These are phyloP conservation scores for Prunus yedoensis DNA, from an alignment of 331 rosid genomes.

Conservation along the genomic window DNA sequence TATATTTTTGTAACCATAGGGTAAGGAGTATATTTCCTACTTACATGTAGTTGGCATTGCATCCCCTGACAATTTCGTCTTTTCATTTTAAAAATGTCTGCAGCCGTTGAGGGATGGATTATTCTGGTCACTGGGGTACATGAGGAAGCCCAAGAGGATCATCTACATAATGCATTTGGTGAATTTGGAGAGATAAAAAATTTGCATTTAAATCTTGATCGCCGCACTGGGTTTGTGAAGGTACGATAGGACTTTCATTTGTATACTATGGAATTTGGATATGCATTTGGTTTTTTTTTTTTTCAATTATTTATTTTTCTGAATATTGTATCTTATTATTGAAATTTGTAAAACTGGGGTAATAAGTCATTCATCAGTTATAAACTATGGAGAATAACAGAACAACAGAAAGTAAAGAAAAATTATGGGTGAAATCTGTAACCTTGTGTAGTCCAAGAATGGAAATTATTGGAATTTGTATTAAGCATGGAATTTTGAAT, in stretches of 20 bases:
- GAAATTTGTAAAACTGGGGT: not conserved
- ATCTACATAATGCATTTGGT: slow-evolving; percentile 81
- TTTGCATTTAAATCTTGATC: slow-evolving; percentile 92
- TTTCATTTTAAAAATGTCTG: not conserved
- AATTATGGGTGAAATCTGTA: not conserved
- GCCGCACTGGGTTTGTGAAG: slow-evolving; percentile 96
- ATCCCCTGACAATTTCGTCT: not conserved
- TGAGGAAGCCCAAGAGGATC: slow-evolving; percentile 98
- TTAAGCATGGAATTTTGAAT: not conserved
- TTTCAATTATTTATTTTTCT: too few species aligned
- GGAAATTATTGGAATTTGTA: not conserved
- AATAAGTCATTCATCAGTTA: not conserved
- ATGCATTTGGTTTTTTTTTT: not conserved
- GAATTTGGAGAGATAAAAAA: slow-evolving; percentile 92
- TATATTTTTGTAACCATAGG: not conserved
- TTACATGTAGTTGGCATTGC: not conserved
- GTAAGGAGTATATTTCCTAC: not conserved
- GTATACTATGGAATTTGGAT: not conserved
- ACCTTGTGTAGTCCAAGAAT: not conserved
- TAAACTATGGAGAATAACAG: not conserved
- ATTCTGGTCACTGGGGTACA: slow-evolving; percentile 90
- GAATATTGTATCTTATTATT: not conserved
- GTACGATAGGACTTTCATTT: slow-evolving; percentile 27
- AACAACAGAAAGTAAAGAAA: not conserved
- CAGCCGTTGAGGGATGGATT: slow-evolving; percentile 99